phyloP scores from a whole-genome alignment of 345 rosid genomes.

The Linum trigynum region DNA sequence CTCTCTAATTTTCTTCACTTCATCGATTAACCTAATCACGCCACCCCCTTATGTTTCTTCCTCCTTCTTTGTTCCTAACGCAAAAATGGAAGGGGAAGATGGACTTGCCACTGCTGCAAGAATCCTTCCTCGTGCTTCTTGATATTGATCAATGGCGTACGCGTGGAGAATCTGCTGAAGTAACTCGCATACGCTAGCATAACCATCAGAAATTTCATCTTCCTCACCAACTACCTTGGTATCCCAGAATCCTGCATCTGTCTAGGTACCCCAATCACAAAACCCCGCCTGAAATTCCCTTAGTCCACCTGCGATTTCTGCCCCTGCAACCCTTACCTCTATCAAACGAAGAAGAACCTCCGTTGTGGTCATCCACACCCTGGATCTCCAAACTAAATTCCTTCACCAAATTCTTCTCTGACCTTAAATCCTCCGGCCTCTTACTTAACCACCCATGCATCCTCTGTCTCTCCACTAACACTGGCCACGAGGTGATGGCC shows the following conservation, averaged over 20 bases:
- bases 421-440: constrained; percentile 31
- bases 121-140: background rate
- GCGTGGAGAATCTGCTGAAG: constrained; percentile 43
- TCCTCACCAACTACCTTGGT: constrained; percentile 40
- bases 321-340: constrained; percentile 42
- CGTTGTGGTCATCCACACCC: constrained; percentile 63
- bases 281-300: constrained; percentile 60
- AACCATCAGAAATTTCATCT: constrained; percentile 36
- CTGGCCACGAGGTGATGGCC: constrained; percentile 84
- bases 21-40: no score
- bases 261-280: constrained; percentile 26
- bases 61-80: no score
- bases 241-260: constrained; percentile 58
- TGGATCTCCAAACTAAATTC: constrained; percentile 52
- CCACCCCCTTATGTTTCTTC: no score
- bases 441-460: constrained; percentile 55
- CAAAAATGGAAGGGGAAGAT: no score
- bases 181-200: constrained; percentile 36
- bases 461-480: constrained; percentile 78
- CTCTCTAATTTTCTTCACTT: no score
- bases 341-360: constrained; percentile 51
- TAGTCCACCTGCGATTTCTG: constrained; percentile 65
- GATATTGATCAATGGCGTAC: constrained; percentile 5
- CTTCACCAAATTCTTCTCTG: constrained; percentile 36
- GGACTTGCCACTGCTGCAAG: no score